Evolutionary conservation across 768 basidiomycete genomes (phyloP).

Genomic region (Hericium erinaceus): DNA sequence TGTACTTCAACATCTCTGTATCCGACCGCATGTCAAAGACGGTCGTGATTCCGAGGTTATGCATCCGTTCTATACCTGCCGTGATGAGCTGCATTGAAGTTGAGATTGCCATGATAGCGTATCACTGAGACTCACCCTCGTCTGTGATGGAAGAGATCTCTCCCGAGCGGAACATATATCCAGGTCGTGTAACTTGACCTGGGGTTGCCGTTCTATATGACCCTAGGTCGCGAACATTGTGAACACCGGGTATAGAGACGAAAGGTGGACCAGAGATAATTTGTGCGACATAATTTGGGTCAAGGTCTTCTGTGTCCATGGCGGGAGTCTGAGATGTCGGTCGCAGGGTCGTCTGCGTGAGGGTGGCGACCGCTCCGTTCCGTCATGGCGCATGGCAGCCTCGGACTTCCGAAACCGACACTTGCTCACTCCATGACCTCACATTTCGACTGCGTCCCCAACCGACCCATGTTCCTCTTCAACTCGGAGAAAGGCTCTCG

Average conservation of each 20-base stretch:
- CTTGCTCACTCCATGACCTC: too few species aligned
- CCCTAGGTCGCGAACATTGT: constrained; percentile 69
- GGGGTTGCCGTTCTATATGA: constrained; percentile 42
- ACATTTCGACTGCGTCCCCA: too few species aligned
- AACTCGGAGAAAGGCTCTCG: too few species aligned
- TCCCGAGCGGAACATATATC: constrained; percentile 56
- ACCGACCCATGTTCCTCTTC: too few species aligned
- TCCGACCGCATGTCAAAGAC: constrained; percentile 77
- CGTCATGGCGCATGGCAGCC: too few species aligned
- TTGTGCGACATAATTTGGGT: constrained; percentile 53
- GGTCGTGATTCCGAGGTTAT: constrained; percentile 51
- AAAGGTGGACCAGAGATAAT: constrained; percentile 65
- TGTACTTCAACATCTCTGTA: constrained; percentile 69
- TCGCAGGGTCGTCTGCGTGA: too few species aligned
- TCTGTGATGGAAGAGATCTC: constrained; percentile 64
- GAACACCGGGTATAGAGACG: constrained; percentile 59
- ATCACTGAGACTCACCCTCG: constrained; percentile 37
- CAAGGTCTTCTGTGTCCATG: constrained; percentile 25
- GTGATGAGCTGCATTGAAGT: background rate
- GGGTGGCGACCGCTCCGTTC: too few species aligned
- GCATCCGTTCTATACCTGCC: constrained; percentile 49
- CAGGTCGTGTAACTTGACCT: constrained; percentile 42
- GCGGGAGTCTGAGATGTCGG: too few species aligned
- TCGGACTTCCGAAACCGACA: too few species aligned
- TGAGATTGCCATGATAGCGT: background rate